These are phyloP conservation scores for Sechiopsis laciniata DNA, from an alignment of 306 rosid species.

Conservation along the genomic window DNA sequence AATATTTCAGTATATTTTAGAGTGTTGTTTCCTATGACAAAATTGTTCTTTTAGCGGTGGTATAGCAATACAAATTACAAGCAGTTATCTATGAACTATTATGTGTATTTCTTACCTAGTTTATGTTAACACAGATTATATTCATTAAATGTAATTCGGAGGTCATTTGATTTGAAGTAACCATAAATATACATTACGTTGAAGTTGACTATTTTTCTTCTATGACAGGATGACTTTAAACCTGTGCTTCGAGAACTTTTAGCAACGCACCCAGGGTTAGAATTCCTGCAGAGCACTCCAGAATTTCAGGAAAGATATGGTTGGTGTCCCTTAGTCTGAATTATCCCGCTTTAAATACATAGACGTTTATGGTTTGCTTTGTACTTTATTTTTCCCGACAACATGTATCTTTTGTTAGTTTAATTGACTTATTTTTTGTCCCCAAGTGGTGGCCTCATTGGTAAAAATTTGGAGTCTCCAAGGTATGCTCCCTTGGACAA, in stretches of 20 bases:
- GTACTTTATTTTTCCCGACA: neutral
- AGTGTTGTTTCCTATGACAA: neutral
- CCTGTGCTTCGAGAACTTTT: conserved; percentile 89
- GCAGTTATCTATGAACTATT: neutral
- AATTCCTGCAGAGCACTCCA: conserved; percentile 94
- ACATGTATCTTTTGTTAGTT: neutral
- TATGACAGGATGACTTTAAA: conserved; percentile 83
- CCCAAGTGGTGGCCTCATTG: too few relatives aligned
- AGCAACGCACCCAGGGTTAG: conserved; percentile 95
- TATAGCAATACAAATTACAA: neutral
- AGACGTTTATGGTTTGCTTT: neutral
- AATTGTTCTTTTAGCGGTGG: too few relatives aligned
- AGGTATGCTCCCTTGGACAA: too few relatives aligned
- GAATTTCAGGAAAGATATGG: conserved; percentile 99
- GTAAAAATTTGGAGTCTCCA: too few relatives aligned
- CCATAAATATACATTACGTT: neutral
- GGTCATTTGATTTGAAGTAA: conserved; percentile 6
- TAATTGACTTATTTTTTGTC: neutral
- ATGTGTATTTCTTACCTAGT: neutral
- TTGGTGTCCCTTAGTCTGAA: conserved; percentile 38
- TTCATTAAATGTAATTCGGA: neutral
- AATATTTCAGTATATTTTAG: neutral
- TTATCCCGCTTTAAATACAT: neutral
- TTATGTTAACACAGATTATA: neutral
- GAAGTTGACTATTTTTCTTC: conserved; percentile 1